Evolutionary conservation across 768 basidiomycete species (phyloP).

Genomic region (Porphyrellus cyaneotinctus): DNA sequence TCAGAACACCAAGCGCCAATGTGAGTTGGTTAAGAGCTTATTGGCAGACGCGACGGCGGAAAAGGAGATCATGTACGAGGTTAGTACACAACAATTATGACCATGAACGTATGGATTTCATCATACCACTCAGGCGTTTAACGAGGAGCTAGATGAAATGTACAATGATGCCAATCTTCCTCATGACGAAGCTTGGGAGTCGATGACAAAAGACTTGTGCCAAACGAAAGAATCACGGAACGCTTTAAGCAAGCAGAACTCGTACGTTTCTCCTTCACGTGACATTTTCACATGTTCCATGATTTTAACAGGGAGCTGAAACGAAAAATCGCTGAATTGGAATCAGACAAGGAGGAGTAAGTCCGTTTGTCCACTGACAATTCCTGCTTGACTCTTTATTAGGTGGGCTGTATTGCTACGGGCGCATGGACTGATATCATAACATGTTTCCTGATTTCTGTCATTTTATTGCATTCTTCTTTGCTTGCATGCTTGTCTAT

Average conservation of each 20-base stretch:
- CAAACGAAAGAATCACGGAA: slow-evolving; percentile 76
- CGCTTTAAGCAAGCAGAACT: slow-evolving; percentile 70
- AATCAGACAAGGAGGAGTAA: slow-evolving; percentile 78
- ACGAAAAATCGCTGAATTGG: slow-evolving; percentile 62
- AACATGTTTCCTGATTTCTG: slow-evolving; percentile 22
- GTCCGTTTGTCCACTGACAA: slow-evolving; percentile 25
- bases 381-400: slow-evolving; percentile 11
- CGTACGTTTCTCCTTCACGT: slow-evolving; percentile 44
- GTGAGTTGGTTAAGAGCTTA: slow-evolving; percentile 74
- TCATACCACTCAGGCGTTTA: slow-evolving; percentile 66
- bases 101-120: not conserved
- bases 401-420: slow-evolving; percentile 69
- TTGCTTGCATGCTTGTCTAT: slow-evolving; percentile 20
- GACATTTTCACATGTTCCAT: slow-evolving; percentile 1
- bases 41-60: slow-evolving; percentile 76
- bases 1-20: slow-evolving; percentile 65
- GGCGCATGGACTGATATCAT: slow-evolving; percentile 42
- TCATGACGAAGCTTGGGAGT: slow-evolving; percentile 77
- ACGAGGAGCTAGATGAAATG: slow-evolving; percentile 90
- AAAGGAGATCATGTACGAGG: slow-evolving; percentile 93
- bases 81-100: slow-evolving; percentile 32
- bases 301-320: slow-evolving; percentile 54
- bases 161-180: slow-evolving; percentile 82
- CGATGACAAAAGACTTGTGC: slow-evolving; percentile 68
- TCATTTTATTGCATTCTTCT: slow-evolving; percentile 19